Evolutionary conservation across 208 protist species (phyloP).

Genomic region (Wallacemonas rigidus): DNA sequence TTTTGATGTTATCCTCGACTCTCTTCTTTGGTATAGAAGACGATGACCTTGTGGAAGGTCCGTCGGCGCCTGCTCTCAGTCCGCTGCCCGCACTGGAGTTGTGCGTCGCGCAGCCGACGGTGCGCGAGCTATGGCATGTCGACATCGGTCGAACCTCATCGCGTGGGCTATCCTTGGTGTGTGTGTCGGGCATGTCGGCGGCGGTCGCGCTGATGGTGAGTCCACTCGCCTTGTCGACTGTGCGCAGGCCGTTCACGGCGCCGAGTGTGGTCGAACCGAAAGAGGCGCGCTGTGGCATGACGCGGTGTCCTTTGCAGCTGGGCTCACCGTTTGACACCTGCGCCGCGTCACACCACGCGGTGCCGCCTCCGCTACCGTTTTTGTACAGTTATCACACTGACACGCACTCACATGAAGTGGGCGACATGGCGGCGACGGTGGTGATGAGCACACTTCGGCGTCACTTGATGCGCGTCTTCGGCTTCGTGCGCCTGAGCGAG

Average conservation of each 20-base stretch:
- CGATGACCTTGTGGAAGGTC: not conserved
- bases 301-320: not conserved
- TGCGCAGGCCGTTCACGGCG: not conserved
- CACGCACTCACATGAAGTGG: slow-evolving; percentile 23
- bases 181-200: not conserved
- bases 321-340: not conserved
- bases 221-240: not conserved
- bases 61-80: not conserved
- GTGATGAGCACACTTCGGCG: slow-evolving; percentile 24
- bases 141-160: not conserved
- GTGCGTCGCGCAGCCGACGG: slow-evolving; percentile 28
- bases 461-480: slow-evolving; percentile 22
- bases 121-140: slow-evolving; percentile 33
- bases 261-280: not conserved
- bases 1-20: not conserved
- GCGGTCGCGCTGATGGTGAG: slow-evolving; percentile 16
- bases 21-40: not conserved
- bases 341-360: not conserved
- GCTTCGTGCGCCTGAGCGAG: not conserved
- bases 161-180: not conserved
- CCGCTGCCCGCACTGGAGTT: slow-evolving; percentile 30
- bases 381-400: slow-evolving; percentile 16
- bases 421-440: slow-evolving; percentile 16
- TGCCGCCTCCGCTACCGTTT: slow-evolving; percentile 10
- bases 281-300: not conserved